Conservation (phyloP, 495 filamentous ascomycete genomes). For the Rhypophila decipiens region DNA sequence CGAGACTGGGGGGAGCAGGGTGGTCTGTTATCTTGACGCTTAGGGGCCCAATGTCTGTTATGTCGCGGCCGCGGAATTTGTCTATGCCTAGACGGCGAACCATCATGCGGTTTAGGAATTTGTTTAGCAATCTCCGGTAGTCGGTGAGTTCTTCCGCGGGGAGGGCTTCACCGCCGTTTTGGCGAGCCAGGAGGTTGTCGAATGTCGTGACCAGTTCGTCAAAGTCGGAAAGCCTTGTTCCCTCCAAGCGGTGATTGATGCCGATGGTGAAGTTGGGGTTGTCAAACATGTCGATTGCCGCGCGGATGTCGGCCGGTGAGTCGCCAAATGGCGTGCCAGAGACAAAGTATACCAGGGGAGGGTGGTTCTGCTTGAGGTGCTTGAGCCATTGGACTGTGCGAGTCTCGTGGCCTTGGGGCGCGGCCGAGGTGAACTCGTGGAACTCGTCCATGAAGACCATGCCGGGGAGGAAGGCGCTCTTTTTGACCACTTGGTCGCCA, state of each 20-base stretch:
- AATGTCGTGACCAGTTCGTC: conserved; percentile 9
- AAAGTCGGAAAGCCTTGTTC: conserved; percentile 3
- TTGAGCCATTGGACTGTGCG: conserved; percentile 14
- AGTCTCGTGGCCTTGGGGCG: not conserved
- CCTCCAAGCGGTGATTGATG: conserved; percentile 1
- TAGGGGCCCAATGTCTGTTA: conserved; percentile 17
- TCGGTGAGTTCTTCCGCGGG: conserved; percentile 1
- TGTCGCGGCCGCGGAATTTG: conserved; percentile 11
- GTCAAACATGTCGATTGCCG: conserved; percentile 9
- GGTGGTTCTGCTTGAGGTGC: conserved; percentile 6
- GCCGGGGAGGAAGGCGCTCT: conserved; percentile 12
- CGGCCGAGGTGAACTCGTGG: conserved; percentile 15
- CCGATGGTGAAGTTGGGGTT: conserved; percentile 3
- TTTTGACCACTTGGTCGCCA: conserved; percentile 1
- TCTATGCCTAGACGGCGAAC: conserved; percentile 20
- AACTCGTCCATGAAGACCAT: conserved; percentile 24
- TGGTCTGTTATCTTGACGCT: conserved; percentile 20
- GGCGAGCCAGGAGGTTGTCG: not conserved
- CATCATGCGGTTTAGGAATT: conserved; percentile 15
- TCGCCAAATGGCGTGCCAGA: conserved; percentile 21
- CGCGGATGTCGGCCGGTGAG: conserved; percentile 10
- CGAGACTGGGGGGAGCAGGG: conserved; percentile 2
- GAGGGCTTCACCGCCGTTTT: conserved; percentile 5
- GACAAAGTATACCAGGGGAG: conserved; percentile 17
- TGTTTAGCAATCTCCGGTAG: conserved; percentile 11